Percentiles rank a stretch among this genome's conserved stretches.
Conservation (phyloP, 305 asterid species). For the Fraxinus paxiana region DNA sequence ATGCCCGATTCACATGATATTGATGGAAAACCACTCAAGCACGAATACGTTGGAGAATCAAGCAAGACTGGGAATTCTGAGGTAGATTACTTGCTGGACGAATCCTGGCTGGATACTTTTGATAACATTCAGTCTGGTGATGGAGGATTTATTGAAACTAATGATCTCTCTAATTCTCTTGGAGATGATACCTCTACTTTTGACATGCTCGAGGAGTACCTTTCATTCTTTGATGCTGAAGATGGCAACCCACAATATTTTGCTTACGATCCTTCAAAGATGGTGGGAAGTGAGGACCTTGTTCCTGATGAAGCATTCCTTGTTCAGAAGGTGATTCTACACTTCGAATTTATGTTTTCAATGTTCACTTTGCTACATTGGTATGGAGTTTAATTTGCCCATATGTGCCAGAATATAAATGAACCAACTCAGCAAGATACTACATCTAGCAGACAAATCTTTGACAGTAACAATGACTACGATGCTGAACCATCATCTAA, state of each 20-base stretch:
- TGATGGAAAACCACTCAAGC: slow-evolving; percentile 22
- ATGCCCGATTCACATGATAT: slow-evolving; percentile 21
- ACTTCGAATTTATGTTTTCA: not conserved
- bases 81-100: slow-evolving; percentile 30
- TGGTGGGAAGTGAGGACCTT: slow-evolving; percentile 36
- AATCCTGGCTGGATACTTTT: slow-evolving; percentile 36
- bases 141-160: slow-evolving; percentile 64
- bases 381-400: slow-evolving; percentile 6
- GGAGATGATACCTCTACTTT: slow-evolving; percentile 35
- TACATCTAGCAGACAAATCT: slow-evolving; percentile 31
- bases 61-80: slow-evolving; percentile 25
- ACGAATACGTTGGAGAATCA: slow-evolving; percentile 38
- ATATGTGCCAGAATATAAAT: slow-evolving; percentile 34
- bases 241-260: slow-evolving; percentile 38
- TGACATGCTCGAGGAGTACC: slow-evolving; percentile 66
- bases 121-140: slow-evolving; percentile 43
- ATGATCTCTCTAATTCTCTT: slow-evolving; percentile 54
- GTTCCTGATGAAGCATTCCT: slow-evolving; percentile 33
- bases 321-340: slow-evolving; percentile 41
- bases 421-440: slow-evolving; percentile 32
- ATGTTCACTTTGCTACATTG: slow-evolving; percentile 2
- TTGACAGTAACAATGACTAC: slow-evolving; percentile 24
- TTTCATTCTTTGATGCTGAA: slow-evolving; percentile 52
- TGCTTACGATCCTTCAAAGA: slow-evolving; percentile 40
- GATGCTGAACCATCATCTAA: slow-evolving; percentile 32